Evolutionary conservation across 805 yeast species (phyloP).

Genomic region (Pichia pseudocactophila): DNA sequence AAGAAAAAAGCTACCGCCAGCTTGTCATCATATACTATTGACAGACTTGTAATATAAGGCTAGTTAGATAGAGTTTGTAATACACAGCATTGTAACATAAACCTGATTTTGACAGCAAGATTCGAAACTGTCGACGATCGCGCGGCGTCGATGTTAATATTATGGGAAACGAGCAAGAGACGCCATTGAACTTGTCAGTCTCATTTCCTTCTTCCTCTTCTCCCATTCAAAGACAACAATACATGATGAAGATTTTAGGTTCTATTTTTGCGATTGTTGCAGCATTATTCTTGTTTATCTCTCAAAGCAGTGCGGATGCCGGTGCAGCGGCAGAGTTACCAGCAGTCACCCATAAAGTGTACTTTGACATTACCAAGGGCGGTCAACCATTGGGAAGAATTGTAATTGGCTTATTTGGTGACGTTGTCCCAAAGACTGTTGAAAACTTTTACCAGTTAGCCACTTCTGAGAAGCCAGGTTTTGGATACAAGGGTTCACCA

Average conservation of each 20-base stretch:
- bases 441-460: slow-evolving; percentile 81
- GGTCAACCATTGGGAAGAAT: slow-evolving; percentile 71
- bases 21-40: slow-evolving; percentile 48
- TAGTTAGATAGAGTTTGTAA: no score
- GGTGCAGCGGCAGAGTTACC: slow-evolving; percentile 33
- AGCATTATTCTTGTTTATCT: slow-evolving; percentile 14
- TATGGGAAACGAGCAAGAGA: no score
- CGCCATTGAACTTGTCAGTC: no score
- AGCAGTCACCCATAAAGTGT: slow-evolving; percentile 68
- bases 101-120: no score
- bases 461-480: slow-evolving; percentile 61
- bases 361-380: slow-evolving; percentile 78
- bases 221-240: neutral
- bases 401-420: slow-evolving; percentile 81
- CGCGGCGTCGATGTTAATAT: no score
- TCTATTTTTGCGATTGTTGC: slow-evolving; percentile 14
- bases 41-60: slow-evolving; percentile 34
- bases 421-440: slow-evolving; percentile 78
- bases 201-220: no score
- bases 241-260: slow-evolving; percentile 20
- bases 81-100: no score
- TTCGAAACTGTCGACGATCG: no score
- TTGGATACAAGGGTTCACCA: slow-evolving; percentile 52
- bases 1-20: slow-evolving; percentile 30
- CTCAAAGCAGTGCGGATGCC: slow-evolving; percentile 14